Conservation (phyloP, 495 filamentous ascomycete species). For the Penicillium atrosanguineum region DNA sequence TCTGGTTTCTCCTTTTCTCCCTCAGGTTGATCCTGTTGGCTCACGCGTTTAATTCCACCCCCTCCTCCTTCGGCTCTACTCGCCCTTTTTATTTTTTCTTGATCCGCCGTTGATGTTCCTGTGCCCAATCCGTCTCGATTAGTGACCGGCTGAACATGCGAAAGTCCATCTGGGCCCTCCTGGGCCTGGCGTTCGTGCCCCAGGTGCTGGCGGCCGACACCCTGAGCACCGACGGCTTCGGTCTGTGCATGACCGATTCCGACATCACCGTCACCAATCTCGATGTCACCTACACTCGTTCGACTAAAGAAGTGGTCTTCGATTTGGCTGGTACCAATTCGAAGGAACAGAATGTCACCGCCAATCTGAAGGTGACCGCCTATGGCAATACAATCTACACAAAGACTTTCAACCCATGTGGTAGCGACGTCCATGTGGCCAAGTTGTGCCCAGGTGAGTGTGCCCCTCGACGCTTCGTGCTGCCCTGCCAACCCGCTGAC, state of each 20-base stretch:
- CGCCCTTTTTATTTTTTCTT: constrained; percentile 4
- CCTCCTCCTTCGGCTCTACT: background rate
- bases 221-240: constrained; percentile 77
- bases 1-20: background rate
- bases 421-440: constrained; percentile 57
- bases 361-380: constrained; percentile 73
- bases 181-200: constrained; percentile 40
- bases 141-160: constrained; percentile 25
- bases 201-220: constrained; percentile 60
- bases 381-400: constrained; percentile 83
- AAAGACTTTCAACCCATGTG: constrained; percentile 81
- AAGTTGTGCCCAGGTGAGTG: constrained; percentile 79
- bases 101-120: constrained; percentile 1
- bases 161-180: constrained; percentile 25
- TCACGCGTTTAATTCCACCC: background rate
- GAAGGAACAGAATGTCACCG: constrained; percentile 76
- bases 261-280: constrained; percentile 70
- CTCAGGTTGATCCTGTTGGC: constrained; percentile 33
- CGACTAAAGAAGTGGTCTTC: constrained; percentile 70
- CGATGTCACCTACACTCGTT: constrained; percentile 75
- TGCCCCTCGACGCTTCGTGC: background rate
- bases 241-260: constrained; percentile 64
- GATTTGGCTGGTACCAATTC: constrained; percentile 77
- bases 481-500: background rate
- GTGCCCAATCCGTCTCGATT: background rate